Percentiles rank a stretch among this genome's conserved stretches.
Conservation (phyloP, 768 basidiomycete genomes). For the Kwoniella sp. region DNA sequence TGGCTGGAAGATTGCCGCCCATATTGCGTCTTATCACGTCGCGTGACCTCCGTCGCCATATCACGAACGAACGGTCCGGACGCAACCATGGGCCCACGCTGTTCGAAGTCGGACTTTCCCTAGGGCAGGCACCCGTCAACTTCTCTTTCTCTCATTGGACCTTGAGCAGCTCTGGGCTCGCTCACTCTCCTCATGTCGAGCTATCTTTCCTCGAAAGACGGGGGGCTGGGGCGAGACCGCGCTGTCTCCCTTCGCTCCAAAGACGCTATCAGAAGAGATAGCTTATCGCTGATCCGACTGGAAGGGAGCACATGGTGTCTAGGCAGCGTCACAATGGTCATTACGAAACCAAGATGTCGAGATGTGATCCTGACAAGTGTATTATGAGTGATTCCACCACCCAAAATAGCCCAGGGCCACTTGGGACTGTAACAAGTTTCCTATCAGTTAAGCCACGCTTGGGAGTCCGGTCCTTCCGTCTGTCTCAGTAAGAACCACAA, state of each 20-base stretch:
- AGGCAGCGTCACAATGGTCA: not conserved
- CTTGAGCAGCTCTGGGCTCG: too few relatives aligned
- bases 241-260: too few relatives aligned
- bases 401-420: not conserved
- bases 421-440: not conserved
- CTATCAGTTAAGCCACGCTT: too few relatives aligned
- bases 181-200: not conserved
- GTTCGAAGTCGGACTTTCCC: not conserved
- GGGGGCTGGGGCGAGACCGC: too few relatives aligned
- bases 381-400: too few relatives aligned
- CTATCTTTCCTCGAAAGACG: too few relatives aligned
- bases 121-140: not conserved
- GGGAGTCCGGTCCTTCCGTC: too few relatives aligned
- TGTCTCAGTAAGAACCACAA: not conserved
- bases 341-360: not conserved
- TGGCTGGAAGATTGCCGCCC: too few relatives aligned
- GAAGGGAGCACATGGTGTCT: not conserved
- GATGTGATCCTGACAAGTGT: not conserved
- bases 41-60: not conserved
- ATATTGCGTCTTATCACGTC: not conserved
- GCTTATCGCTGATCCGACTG: not conserved
- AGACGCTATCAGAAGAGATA: not conserved
- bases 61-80: not conserved
- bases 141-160: not conserved
- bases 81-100: not conserved